phyloP scores from a whole-genome alignment of 495 filamentous ascomycete genomes.

The Annulohypoxylon maeteangense region DNA sequence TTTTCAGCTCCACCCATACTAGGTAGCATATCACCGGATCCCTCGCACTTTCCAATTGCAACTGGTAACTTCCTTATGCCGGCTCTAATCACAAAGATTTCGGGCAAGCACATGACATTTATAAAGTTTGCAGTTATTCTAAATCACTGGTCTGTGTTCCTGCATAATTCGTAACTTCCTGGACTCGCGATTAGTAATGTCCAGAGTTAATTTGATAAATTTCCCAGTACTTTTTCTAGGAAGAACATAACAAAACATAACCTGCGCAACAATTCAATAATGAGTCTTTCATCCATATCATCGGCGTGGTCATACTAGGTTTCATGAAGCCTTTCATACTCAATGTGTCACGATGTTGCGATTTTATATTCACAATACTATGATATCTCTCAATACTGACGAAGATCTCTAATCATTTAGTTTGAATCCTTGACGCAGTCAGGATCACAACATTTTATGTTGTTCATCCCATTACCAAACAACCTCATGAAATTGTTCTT shows the following conservation, averaged over 20 bases:
- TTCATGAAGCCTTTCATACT: too few relatives aligned
- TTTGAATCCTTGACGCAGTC: not conserved
- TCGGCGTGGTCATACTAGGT: too few relatives aligned
- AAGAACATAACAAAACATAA: too few relatives aligned
- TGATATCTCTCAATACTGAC: too few relatives aligned
- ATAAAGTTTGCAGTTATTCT: not conserved
- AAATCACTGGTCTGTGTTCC: not conserved
- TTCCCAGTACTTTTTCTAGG: too few relatives aligned
- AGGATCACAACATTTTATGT: not conserved
- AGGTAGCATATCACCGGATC: conserved; percentile 14
- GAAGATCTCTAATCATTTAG: not conserved
- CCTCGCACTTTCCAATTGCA: not conserved
- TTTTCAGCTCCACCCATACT: conserved; percentile 4
- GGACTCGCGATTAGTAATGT: not conserved
- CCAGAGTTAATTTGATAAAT: not conserved
- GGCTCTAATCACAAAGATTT: conserved; percentile 4
- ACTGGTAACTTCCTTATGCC: not conserved
- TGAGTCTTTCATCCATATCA: too few relatives aligned
- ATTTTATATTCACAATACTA: not conserved
- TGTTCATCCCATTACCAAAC: not conserved
- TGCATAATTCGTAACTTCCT: not conserved
- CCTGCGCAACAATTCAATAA: not conserved
- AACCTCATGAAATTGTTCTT: conserved; percentile 17
- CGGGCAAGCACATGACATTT: conserved; percentile 13
- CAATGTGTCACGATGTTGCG: too few relatives aligned